Evolutionary conservation across 2,329 filamentous ascomycete species (phyloP), one percentile per base, ranked within the genome.

Genomic region (Clathrospora elynae): DNA sequence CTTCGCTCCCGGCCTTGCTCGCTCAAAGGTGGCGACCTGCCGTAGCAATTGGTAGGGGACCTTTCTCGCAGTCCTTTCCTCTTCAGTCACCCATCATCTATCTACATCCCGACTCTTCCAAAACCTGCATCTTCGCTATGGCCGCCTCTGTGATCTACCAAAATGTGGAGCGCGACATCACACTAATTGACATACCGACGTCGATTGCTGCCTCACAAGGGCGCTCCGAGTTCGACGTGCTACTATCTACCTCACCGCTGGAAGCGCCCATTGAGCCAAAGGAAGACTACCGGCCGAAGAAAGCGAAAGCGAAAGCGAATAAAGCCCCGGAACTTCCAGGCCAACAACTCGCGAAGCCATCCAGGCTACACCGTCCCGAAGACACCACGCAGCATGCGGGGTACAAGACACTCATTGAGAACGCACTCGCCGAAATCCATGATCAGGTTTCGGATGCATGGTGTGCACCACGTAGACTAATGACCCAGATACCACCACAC

Each of bases 171-270:
- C 61, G 70, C 34, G 74, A 78, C 31, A 68, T 85, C 38, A 73
- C 81, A 14, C 65, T 90, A 17, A 66, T 90, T 36, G 87, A 91
- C 59, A 80, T 90, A 31, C 86, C 87, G 16, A 73, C 75, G 12
- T 88, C 87, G 2, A 79, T 90, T 25, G 83, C 87, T 53, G 75
- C 81, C 46, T 82, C 81, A 12, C 87, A 90, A 68, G 75, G 77
- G 22, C 71, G 71, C 65, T 42, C 58, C 59, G n/a, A n/a, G n/a
- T n/a, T n/a, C n/a, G 49, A 76, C 74, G 43, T 70, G 66, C 57
- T 74, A 59, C 46, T 76, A 16, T 83, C 81, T 6, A 72, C 66
- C 10, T 13, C 53, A 6, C 73, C 81, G 1, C 49, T 75, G 2
- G 46, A 72, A 28, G 44, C 53, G 9, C 80, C 82, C 2, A 83